Evolutionary conservation across 2,329 filamentous ascomycete species (phyloP).

Genomic region (Penicillium sp.): DNA sequence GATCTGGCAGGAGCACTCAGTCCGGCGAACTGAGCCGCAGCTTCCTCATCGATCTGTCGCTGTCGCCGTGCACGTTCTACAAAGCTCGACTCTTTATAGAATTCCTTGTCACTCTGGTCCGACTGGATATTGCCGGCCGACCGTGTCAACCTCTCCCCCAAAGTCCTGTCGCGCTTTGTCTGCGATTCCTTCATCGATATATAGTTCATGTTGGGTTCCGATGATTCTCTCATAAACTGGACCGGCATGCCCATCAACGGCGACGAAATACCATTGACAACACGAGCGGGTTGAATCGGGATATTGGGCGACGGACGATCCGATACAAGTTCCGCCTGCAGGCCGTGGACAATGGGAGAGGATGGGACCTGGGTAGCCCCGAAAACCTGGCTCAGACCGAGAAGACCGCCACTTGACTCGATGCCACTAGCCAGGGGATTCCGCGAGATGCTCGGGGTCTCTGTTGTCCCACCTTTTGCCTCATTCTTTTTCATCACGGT

Average conservation of each 20-base stretch:
- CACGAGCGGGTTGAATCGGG: conserved; percentile 39
- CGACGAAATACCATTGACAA: conserved; percentile 36
- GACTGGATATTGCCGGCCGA: conserved; percentile 35
- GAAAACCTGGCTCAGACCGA: conserved; percentile 49
- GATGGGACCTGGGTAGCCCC: conserved; percentile 48
- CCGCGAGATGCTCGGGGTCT: conserved; percentile 40
- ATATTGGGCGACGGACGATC: conserved; percentile 51
- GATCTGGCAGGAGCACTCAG: conserved; percentile 32
- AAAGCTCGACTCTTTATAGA: conserved; percentile 42
- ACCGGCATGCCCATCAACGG: conserved; percentile 33
- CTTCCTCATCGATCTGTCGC: conserved; percentile 32
- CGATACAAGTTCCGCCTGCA: conserved; percentile 38
- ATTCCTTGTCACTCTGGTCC: conserved; percentile 41
- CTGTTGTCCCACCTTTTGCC: conserved; percentile 24
- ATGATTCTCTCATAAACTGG: conserved; percentile 34
- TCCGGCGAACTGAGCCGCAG: conserved; percentile 34
- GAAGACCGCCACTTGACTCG: conserved; percentile 37
- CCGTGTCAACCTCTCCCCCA: conserved; percentile 31
- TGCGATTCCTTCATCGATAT: conserved; percentile 48
- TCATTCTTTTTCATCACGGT: conserved; percentile 35
- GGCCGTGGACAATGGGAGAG: conserved; percentile 40
- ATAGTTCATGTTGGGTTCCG: conserved; percentile 43
- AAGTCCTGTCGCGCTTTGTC: conserved; percentile 35
- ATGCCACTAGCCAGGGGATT: conserved; percentile 42
- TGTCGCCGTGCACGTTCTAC: conserved; percentile 33